Conservation (phyloP, 257 asterid species). For the Osmanthus fragrans region DNA sequence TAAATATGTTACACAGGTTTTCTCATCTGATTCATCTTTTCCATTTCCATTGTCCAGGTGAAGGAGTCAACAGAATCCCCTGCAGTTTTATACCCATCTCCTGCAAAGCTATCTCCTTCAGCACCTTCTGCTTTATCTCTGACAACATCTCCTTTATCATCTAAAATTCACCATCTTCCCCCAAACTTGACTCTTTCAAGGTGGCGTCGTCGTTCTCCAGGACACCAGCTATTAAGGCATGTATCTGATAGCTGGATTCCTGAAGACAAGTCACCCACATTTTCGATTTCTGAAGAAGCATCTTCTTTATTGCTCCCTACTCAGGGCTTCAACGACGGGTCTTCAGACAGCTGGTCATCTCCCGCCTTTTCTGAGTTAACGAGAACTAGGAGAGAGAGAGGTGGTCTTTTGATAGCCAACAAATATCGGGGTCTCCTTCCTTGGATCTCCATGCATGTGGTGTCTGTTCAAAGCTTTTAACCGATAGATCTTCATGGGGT, state of each 20-base stretch:
- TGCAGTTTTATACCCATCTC: conserved; percentile 60
- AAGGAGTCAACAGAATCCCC: conserved; percentile 57
- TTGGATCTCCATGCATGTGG: conserved; percentile 82
- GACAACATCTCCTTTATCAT: conserved; percentile 64
- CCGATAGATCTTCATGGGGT: conserved; percentile 71
- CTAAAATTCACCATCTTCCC: conserved; percentile 62
- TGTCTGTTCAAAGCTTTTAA: conserved; percentile 65
- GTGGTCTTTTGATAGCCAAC: conserved; percentile 79
- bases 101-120: conserved; percentile 68
- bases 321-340: conserved; percentile 80
- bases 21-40: neutral
- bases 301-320: conserved; percentile 51
- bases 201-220: conserved; percentile 69
- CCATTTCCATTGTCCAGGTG: conserved; percentile 34
- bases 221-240: conserved; percentile 25
- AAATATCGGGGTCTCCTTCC: conserved; percentile 26
- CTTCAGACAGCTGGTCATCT: conserved; percentile 80
- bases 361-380: conserved; percentile 69
- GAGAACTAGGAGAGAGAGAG: conserved; percentile 67
- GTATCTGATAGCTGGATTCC: no score
- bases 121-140: conserved; percentile 66
- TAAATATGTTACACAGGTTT: neutral
- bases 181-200: conserved; percentile 71
- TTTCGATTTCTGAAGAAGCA: conserved; percentile 76
- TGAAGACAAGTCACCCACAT: neutral